Conservation (phyloP, 75 land plant genomes). For the Pseudotsuga menziesii region DNA sequence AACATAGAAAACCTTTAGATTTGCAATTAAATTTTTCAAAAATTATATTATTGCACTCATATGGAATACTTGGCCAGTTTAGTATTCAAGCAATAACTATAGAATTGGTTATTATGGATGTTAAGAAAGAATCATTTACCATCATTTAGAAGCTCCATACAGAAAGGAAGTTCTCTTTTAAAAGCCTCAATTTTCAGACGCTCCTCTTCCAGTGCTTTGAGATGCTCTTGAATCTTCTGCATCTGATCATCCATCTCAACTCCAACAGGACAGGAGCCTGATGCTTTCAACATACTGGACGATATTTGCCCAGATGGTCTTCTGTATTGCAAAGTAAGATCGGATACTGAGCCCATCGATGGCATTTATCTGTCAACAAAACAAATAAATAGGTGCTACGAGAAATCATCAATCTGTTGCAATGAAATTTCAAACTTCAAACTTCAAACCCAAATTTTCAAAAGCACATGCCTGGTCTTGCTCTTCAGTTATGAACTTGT, state of each 20-base stretch:
- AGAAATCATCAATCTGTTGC: background rate
- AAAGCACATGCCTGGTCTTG: background rate
- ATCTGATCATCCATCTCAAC: constrained; percentile 11
- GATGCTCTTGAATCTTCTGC: constrained; percentile 24
- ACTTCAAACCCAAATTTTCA: background rate
- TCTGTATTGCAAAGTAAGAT: background rate
- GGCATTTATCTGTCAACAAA: background rate
- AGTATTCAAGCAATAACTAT: too few species aligned
- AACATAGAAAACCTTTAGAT: too few species aligned
- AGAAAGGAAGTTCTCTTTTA: constrained; percentile 78
- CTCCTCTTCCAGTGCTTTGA: constrained; percentile 61
- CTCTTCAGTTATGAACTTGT: background rate
- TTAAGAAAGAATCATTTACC: constrained; percentile 24
- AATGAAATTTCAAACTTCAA: background rate
- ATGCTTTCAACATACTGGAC: constrained; percentile 4
- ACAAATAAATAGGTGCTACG: background rate
- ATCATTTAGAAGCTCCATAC: constrained; percentile 65
- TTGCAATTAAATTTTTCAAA: too few species aligned
- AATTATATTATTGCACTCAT: too few species aligned
- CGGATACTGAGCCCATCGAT: background rate
- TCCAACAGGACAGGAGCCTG: background rate
- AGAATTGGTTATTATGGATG: too few species aligned
- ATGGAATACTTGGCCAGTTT: too few species aligned
- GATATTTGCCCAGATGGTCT: background rate
- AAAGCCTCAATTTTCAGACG: constrained; percentile 77